Evolutionary conservation across 768 basidiomycete species (phyloP).

Genomic region (Neoboletus subvelutipes): DNA sequence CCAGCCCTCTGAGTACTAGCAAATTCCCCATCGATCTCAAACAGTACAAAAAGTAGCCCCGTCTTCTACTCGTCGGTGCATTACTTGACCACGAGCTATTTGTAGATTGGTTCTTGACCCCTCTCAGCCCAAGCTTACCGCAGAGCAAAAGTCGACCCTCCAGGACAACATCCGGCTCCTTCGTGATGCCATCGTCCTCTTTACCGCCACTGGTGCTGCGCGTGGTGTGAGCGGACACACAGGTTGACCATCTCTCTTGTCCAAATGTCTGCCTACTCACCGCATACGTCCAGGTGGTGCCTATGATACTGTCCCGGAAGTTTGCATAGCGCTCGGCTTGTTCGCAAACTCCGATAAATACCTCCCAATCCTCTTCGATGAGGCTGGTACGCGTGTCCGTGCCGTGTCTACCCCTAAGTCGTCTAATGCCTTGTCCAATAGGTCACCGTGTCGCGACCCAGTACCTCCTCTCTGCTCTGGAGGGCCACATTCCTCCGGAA

Average conservation of each 20-base stretch:
- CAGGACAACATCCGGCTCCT: conserved; percentile 74
- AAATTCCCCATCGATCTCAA: conserved; percentile 78
- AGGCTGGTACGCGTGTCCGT: conserved; percentile 59
- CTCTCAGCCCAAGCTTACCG: conserved; percentile 55
- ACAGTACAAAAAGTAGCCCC: conserved; percentile 65
- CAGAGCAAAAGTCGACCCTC: conserved; percentile 60
- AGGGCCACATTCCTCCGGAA: conserved; percentile 67
- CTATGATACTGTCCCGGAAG: conserved; percentile 81
- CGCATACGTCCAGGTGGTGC: conserved; percentile 48
- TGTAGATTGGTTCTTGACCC: conserved; percentile 75
- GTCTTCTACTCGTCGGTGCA: neutral
- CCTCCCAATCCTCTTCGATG: conserved; percentile 73
- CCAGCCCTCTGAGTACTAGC: conserved; percentile 39
- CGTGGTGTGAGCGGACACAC: conserved; percentile 88
- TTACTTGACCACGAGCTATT: conserved; percentile 9
- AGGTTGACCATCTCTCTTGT: conserved; percentile 37
- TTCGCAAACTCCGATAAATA: conserved; percentile 64
- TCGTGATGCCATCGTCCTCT: conserved; percentile 82
- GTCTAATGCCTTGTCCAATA: conserved; percentile 25
- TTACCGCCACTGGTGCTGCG: conserved; percentile 84
- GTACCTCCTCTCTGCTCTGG: conserved; percentile 77
- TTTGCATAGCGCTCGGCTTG: conserved; percentile 72
- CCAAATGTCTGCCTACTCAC: neutral
- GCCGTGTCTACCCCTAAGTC: neutral
- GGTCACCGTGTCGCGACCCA: conserved; percentile 92